Evolutionary conservation across 148 eudicot genomes (phyloP).

Genomic region (Heliosperma pusillum): DNA sequence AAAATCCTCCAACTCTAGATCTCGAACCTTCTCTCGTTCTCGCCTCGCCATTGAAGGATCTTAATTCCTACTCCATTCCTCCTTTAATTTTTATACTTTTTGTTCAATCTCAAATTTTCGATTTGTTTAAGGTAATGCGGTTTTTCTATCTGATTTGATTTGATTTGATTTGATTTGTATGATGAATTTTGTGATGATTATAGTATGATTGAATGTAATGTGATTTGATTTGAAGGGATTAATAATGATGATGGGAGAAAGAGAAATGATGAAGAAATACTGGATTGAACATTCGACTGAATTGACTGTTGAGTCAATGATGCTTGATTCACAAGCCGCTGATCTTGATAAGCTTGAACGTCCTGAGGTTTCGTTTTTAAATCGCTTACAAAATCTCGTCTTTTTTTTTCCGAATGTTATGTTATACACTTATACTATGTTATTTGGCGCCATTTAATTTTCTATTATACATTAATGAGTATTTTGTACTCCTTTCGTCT

Average conservation of each 20-base stretch:
- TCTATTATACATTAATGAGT: too few relatives aligned
- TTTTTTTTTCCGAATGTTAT: too few relatives aligned
- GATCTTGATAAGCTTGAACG: constrained; percentile 98
- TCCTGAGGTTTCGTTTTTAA: too few relatives aligned
- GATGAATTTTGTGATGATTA: background rate
- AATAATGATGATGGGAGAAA: constrained; percentile 50
- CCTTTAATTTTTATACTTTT: background rate
- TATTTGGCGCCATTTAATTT: too few relatives aligned
- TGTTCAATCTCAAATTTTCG: too few relatives aligned
- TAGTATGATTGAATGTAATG: background rate
- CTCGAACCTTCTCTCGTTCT: constrained; percentile 78
- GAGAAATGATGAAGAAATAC: constrained; percentile 78
- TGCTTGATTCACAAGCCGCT: constrained; percentile 93
- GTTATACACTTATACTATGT: too few relatives aligned
- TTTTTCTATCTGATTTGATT: background rate
- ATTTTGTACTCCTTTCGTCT: too few relatives aligned
- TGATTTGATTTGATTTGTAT: too few relatives aligned
- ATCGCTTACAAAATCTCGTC: too few relatives aligned
- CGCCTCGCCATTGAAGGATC: constrained; percentile 89
- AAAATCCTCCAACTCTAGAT: constrained; percentile 54
- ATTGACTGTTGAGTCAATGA: constrained; percentile 89
- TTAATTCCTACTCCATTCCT: constrained; percentile 18
- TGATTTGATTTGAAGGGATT: background rate
- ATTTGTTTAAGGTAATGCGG: background rate
- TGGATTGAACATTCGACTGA: constrained; percentile 88